Conservation (phyloP, 805 yeast genomes). For the Candida xyloterini region DNA sequence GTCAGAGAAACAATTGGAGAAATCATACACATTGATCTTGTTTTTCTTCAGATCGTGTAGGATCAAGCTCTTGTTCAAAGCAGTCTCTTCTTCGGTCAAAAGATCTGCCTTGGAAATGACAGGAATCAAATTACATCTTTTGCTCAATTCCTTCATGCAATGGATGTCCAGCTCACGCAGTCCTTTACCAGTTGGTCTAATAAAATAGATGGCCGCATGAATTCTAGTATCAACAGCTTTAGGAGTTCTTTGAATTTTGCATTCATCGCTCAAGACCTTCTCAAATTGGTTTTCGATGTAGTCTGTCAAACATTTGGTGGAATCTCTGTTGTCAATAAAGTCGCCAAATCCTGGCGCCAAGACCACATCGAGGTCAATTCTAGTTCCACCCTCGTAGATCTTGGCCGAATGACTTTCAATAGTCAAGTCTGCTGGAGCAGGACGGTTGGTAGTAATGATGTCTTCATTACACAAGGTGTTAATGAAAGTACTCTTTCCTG, state of each 20-base stretch:
- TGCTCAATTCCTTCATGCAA: constrained; percentile 62
- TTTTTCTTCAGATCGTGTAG: constrained; percentile 38
- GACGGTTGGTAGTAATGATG: constrained; percentile 40
- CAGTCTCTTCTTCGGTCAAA: constrained; percentile 51
- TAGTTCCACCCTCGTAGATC: constrained; percentile 45
- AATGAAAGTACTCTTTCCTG: constrained; percentile 76
- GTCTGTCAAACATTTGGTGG: constrained; percentile 58
- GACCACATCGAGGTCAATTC: constrained; percentile 60
- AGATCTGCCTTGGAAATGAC: constrained; percentile 79
- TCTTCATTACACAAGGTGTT: constrained; percentile 70
- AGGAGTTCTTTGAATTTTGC: constrained; percentile 47
- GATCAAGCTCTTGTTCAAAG: constrained; percentile 43
- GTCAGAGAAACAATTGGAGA: constrained; percentile 31
- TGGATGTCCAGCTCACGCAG: constrained; percentile 67
- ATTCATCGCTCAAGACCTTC: constrained; percentile 69
- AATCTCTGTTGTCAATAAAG: constrained; percentile 56
- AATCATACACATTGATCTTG: constrained; percentile 30
- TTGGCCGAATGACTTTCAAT: constrained; percentile 33
- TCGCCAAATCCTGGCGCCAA: constrained; percentile 73
- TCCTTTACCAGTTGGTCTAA: constrained; percentile 67
- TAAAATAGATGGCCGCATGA: constrained; percentile 82
- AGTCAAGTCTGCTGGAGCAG: constrained; percentile 30
- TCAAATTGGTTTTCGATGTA: constrained; percentile 76
- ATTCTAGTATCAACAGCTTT: constrained; percentile 61
- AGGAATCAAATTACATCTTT: constrained; percentile 77